Evolutionary conservation across 2,329 filamentous ascomycete genomes (phyloP).

Genomic region (Penicillium sp.): DNA sequence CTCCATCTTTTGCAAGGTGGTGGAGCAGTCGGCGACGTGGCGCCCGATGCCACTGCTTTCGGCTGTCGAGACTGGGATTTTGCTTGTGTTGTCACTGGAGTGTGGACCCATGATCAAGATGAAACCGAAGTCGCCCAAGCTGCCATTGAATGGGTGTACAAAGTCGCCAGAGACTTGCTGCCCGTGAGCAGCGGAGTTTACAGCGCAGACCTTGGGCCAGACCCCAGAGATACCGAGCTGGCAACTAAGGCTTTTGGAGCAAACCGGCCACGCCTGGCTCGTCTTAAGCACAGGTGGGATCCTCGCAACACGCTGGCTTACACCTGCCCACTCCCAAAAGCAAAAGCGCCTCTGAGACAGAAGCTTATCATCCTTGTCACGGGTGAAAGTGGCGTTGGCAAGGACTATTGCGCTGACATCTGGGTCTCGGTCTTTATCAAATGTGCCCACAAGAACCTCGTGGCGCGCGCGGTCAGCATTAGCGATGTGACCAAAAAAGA

Average conservation of each 20-base stretch:
- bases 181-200: conserved; percentile 55
- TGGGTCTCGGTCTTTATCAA: conserved; percentile 49
- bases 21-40: conserved; percentile 49
- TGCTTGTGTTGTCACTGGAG: conserved; percentile 62
- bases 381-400: conserved; percentile 52
- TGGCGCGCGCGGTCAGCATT: conserved; percentile 51
- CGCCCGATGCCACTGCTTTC: conserved; percentile 54
- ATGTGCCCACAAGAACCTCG: conserved; percentile 28
- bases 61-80: conserved; percentile 63
- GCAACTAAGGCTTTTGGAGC: conserved; percentile 57
- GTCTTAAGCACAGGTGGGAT: conserved; percentile 53
- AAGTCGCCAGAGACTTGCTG: conserved; percentile 48
- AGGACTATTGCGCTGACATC: conserved; percentile 57
- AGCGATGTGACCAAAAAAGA: conserved; percentile 58
- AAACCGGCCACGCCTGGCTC: conserved; percentile 51
- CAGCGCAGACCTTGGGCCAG: conserved; percentile 61
- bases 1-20: conserved; percentile 63
- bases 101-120: conserved; percentile 56
- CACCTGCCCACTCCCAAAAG: conserved; percentile 54
- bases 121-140: conserved; percentile 40
- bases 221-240: conserved; percentile 55
- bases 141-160: conserved; percentile 57
- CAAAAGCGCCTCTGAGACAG: conserved; percentile 32
- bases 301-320: conserved; percentile 54
- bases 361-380: conserved; percentile 59